Conservation (phyloP, 2,329 filamentous ascomycete genomes). For the Gnomoniopsis sp. region DNA sequence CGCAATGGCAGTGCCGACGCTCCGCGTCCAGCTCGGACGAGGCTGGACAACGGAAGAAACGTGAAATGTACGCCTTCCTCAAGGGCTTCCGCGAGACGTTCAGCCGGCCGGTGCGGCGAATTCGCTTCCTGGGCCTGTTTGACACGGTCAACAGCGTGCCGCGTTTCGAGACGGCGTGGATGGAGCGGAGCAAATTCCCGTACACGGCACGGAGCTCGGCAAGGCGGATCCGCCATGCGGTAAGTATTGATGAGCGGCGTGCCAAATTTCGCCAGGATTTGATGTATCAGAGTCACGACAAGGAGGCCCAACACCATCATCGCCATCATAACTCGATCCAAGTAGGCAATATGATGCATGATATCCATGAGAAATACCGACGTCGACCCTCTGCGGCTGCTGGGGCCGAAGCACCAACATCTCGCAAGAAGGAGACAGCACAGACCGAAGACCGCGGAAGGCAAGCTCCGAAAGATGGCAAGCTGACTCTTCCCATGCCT, state of each 20-base stretch:
- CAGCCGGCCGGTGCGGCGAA: slow-evolving; percentile 68
- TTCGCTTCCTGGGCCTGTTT: slow-evolving; percentile 75
- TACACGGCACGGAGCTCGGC: slow-evolving; percentile 59
- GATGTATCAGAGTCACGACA: slow-evolving; percentile 48
- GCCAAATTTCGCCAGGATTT: slow-evolving; percentile 71
- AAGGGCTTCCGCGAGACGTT: slow-evolving; percentile 80
- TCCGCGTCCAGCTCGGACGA: slow-evolving; percentile 40
- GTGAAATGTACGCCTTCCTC: slow-evolving; percentile 71
- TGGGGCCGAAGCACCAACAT: not conserved
- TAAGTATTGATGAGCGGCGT: slow-evolving; percentile 67
- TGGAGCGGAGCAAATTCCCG: slow-evolving; percentile 75
- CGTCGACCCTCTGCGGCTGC: not conserved
- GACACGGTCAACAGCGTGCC: slow-evolving; percentile 81
- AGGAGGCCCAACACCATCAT: slow-evolving; percentile 19
- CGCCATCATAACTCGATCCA: slow-evolving; percentile 13
- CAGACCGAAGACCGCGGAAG: slow-evolving; percentile 14
- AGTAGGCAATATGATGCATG: slow-evolving; percentile 21
- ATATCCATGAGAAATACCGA: slow-evolving; percentile 35
- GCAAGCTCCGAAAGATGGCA: not conserved
- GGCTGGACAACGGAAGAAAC: slow-evolving; percentile 43
- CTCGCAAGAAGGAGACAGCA: not conserved
- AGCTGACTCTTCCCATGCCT: slow-evolving; percentile 1
- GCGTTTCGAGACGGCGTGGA: slow-evolving; percentile 71
- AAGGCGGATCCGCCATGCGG: slow-evolving; percentile 64
- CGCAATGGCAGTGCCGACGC: slow-evolving; percentile 65